These are phyloP conservation scores for Gnetum montanum DNA, from an alignment of 75 land plant species.

Conservation along the genomic window DNA sequence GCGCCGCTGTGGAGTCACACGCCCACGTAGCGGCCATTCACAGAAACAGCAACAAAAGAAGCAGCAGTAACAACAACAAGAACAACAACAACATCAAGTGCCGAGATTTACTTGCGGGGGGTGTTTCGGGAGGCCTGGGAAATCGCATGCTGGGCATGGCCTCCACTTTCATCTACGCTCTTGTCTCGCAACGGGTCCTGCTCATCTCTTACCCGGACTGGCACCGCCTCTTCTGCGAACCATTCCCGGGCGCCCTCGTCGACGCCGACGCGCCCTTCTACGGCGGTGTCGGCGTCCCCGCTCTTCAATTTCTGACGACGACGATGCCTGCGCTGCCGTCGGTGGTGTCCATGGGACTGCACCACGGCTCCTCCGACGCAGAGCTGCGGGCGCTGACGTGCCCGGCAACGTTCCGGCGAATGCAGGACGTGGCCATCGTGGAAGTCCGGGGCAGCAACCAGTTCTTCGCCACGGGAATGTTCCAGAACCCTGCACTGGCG, in stretches of 20 bases:
- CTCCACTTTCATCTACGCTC: conserved; percentile 12
- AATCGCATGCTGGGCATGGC: conserved; percentile 9
- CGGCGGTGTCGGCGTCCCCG: background rate
- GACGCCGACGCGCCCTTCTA: conserved; percentile 14
- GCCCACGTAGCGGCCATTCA: too few species aligned
- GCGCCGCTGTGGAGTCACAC: background rate
- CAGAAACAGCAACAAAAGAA: too few species aligned
- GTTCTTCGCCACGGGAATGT: conserved; percentile 12
- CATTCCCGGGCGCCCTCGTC: conserved; percentile 11
- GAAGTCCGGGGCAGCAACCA: conserved; percentile 20
- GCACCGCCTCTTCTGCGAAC: conserved; percentile 16
- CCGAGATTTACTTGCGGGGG: conserved; percentile 16
- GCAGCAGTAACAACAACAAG: too few species aligned
- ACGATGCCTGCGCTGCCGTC: background rate
- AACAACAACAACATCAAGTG: conserved; percentile 9
- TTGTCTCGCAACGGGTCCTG: conserved; percentile 6
- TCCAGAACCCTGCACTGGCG: conserved; percentile 6
- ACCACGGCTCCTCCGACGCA: conserved; percentile 2
- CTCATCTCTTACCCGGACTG: conserved; percentile 10
- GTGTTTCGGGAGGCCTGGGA: conserved; percentile 7
- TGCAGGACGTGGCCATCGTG: conserved; percentile 16
- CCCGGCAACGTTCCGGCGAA: conserved; percentile 6
- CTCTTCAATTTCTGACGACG: too few species aligned
- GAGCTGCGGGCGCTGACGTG: conserved; percentile 19
- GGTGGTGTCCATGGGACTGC: conserved; percentile 8